These are phyloP conservation scores for Lenzites betulinus DNA, from an alignment of 768 basidiomycete species.

Conservation along the genomic window DNA sequence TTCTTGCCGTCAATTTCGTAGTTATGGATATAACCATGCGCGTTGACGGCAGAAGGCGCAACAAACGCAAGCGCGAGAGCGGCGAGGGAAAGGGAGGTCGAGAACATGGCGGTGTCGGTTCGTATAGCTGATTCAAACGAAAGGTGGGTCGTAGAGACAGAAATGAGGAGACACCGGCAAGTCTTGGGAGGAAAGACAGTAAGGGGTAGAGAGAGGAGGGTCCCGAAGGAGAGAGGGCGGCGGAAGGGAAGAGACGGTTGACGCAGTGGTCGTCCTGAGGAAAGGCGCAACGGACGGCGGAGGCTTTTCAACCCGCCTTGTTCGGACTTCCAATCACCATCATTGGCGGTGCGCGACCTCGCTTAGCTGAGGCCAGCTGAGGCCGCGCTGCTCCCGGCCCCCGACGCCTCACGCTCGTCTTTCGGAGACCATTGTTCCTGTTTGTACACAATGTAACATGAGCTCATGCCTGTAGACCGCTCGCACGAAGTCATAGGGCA, in stretches of 20 bases:
- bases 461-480: too few species aligned
- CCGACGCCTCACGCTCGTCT: too few species aligned
- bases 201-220: conserved; percentile 6
- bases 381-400: too few species aligned
- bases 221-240: background rate
- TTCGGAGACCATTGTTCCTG: too few species aligned
- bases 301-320: conserved; percentile 9
- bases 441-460: too few species aligned
- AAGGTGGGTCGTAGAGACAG: conserved; percentile 20
- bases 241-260: conserved; percentile 9
- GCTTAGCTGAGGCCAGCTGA: background rate
- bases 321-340: conserved; percentile 18
- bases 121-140: conserved; percentile 7
- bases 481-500: too few species aligned
- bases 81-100: conserved; percentile 6
- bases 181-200: conserved; percentile 10
- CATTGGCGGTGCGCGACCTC: conserved; percentile 9
- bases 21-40: conserved; percentile 29
- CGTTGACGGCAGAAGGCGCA: conserved; percentile 23
- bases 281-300: background rate
- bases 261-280: conserved; percentile 21
- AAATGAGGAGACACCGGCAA: conserved; percentile 11
- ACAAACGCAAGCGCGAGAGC: conserved; percentile 10
- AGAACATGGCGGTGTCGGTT: conserved; percentile 17
- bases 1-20: conserved; percentile 23